Percentiles rank a stretch among this genome's conserved stretches.
phyloP scores from a whole-genome alignment of 2,329 filamentous ascomycete genomes.

The Westerdykella aurantiaca region DNA sequence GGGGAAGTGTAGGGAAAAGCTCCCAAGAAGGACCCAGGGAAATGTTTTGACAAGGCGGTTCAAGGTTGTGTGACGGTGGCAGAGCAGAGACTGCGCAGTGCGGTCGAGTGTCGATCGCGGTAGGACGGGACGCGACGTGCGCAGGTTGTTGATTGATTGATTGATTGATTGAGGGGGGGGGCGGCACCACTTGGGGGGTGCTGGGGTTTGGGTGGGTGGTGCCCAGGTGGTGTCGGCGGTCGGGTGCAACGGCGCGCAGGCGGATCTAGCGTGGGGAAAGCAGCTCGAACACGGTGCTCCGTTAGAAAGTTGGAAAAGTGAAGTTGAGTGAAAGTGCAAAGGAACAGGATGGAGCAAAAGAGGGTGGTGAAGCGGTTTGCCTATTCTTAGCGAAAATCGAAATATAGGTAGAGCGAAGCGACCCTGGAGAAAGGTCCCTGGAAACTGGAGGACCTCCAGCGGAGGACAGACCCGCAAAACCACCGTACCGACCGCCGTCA shows the following conservation, averaged over 20 bases:
- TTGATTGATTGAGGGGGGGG: neutral
- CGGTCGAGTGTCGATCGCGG: neutral
- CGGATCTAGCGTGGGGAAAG: neutral
- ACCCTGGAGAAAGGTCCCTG: too few relatives aligned
- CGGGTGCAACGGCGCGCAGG: neutral
- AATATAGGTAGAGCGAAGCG: too few relatives aligned
- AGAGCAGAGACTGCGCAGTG: too few relatives aligned
- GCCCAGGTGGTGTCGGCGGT: neutral
- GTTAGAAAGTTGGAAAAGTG: neutral
- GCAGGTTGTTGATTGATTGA: neutral
- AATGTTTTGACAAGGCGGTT: too few relatives aligned
- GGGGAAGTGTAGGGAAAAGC: too few relatives aligned
- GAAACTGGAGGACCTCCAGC: too few relatives aligned
- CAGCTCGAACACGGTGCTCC: neutral
- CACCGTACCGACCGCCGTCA: too few relatives aligned
- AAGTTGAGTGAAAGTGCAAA: neutral
- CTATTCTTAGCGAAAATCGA: too few relatives aligned
- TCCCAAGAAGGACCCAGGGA: too few relatives aligned
- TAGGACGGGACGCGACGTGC: neutral
- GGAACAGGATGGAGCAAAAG: neutral
- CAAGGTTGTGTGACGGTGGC: slow-evolving; percentile 1
- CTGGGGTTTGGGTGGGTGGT: neutral
- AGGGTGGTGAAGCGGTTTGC: neutral
- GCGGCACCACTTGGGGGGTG: neutral
- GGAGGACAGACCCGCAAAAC: too few relatives aligned